phyloP scores from a whole-genome alignment of 805 yeast species.

The Pichia nanzhaoensis region DNA sequence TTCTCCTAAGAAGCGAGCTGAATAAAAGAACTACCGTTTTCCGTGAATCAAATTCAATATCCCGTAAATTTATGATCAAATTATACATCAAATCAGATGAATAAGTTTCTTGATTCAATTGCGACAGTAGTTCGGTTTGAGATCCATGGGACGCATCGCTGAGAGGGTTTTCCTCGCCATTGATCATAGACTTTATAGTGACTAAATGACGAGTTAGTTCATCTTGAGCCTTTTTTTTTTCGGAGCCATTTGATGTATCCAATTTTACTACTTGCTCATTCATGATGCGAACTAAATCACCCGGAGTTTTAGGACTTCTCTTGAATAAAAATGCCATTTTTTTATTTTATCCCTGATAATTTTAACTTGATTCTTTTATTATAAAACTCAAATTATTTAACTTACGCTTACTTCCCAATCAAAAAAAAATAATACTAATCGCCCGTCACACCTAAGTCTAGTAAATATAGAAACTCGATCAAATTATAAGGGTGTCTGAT shows the following conservation, averaged over 20 bases:
- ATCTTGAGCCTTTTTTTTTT: conserved; percentile 50
- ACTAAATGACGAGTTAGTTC: conserved; percentile 60
- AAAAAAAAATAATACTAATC: too few relatives aligned
- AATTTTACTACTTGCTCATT: conserved; percentile 66
- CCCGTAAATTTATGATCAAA: conserved; percentile 51
- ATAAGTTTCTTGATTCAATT: conserved; percentile 74
- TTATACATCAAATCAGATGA: conserved; percentile 59
- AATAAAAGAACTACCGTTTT: conserved; percentile 74
- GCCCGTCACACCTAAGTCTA: too few relatives aligned
- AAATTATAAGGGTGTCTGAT: too few relatives aligned
- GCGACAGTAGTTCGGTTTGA: conserved; percentile 67
- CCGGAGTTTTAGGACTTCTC: conserved; percentile 84
- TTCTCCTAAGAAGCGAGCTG: conserved; percentile 69
- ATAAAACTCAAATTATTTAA: too few relatives aligned
- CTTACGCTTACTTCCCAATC: too few relatives aligned
- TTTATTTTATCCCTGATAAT: too few relatives aligned
- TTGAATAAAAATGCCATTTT: conserved; percentile 85
- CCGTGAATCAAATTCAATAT: conserved; percentile 82
- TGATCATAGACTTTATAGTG: conserved; percentile 56
- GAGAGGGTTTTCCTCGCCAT: conserved; percentile 34
- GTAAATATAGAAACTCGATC: too few relatives aligned
- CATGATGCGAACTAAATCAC: conserved; percentile 70
- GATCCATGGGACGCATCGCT: conserved; percentile 23
- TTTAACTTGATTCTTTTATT: too few relatives aligned
- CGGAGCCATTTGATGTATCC: conserved; percentile 33